These are phyloP conservation scores for Endocalyx cinctus DNA, from an alignment of 2,329 filamentous ascomycete genomes.

Conservation along the genomic window DNA sequence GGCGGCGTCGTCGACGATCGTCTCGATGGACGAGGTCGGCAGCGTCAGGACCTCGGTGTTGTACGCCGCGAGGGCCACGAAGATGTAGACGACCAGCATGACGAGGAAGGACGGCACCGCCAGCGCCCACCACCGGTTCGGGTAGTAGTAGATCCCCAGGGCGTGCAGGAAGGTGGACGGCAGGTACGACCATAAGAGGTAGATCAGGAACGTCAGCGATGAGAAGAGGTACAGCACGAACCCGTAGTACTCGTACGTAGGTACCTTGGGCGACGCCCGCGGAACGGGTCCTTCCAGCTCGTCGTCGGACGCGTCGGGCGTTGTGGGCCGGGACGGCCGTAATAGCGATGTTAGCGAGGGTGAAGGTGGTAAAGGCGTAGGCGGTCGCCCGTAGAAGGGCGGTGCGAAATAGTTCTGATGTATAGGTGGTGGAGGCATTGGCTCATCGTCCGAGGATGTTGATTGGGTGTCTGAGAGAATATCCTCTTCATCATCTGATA, in stretches of 20 bases:
- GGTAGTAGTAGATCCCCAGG: slow-evolving; percentile 93
- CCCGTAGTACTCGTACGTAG: slow-evolving; percentile 99
- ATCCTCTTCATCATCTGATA: slow-evolving; percentile 22
- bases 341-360: slow-evolving; percentile 89
- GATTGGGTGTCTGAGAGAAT: slow-evolving; percentile 24
- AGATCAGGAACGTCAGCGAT: slow-evolving; percentile 71
- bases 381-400: slow-evolving; percentile 96
- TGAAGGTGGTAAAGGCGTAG: slow-evolving; percentile 86
- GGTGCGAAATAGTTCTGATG: slow-evolving; percentile 61
- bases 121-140: slow-evolving; percentile 95
- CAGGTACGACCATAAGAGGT: slow-evolving; percentile 79
- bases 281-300: slow-evolving; percentile 70
- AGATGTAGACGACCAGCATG: slow-evolving; percentile 85
- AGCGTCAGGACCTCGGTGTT: slow-evolving; percentile 87
- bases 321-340: slow-evolving; percentile 85
- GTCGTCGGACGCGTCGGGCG: slow-evolving; percentile 85
- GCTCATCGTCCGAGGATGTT: slow-evolving; percentile 23
- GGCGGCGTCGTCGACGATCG: slow-evolving; percentile 84
- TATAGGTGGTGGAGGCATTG: slow-evolving; percentile 39
- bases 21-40: slow-evolving; percentile 74
- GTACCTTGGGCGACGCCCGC: slow-evolving; percentile 84
- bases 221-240: slow-evolving; percentile 94
- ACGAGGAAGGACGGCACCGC: slow-evolving; percentile 89
- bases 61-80: slow-evolving; percentile 84
- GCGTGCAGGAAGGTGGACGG: slow-evolving; percentile 88